These are phyloP conservation scores for Aspergillus hancockii DNA, from an alignment of 495 filamentous ascomycete species.

Conservation along the genomic window DNA sequence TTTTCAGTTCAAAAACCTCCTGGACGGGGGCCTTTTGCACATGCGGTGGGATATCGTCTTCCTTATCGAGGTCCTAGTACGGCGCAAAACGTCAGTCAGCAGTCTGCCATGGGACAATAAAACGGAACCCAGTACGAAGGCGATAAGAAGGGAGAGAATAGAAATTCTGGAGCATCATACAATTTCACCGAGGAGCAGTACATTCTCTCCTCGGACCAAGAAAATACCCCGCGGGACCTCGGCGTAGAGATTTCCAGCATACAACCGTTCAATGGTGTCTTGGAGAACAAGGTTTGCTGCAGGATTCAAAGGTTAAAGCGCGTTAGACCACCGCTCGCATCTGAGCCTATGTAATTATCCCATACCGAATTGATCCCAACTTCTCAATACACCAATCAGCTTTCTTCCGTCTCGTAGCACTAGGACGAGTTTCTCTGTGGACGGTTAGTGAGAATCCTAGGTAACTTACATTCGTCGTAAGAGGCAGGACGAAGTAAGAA, in stretches of 20 bases:
- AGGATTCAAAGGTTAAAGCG: conserved; percentile 1
- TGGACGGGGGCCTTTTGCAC: conserved; percentile 66
- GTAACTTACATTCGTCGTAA: neutral
- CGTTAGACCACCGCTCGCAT: conserved; percentile 12
- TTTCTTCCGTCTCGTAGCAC: conserved; percentile 90
- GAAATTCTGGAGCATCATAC: conserved; percentile 40
- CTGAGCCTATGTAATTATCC: conserved; percentile 3
- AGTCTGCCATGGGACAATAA: neutral
- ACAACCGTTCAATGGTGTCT: conserved; percentile 84
- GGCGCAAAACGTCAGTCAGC: conserved; percentile 11
- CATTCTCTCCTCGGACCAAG: conserved; percentile 91
- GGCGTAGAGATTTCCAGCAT: conserved; percentile 71
- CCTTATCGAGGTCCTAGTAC: conserved; percentile 80
- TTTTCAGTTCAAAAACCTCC: conserved; percentile 70
- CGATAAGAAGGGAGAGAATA: neutral
- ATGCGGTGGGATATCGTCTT: conserved; percentile 78
- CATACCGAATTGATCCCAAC: conserved; percentile 98
- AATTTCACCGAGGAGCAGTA: conserved; percentile 88
- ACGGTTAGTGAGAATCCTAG: neutral
- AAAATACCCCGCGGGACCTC: conserved; percentile 82
- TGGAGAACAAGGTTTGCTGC: conserved; percentile 92
- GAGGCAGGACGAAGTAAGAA: neutral
- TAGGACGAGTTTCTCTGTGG: conserved; percentile 84
- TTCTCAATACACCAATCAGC: conserved; percentile 85
- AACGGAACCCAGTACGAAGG: neutral